Evolutionary conservation across 139 green algal genomes (phyloP).

Genomic region (Chlamydomonas urium): DNA sequence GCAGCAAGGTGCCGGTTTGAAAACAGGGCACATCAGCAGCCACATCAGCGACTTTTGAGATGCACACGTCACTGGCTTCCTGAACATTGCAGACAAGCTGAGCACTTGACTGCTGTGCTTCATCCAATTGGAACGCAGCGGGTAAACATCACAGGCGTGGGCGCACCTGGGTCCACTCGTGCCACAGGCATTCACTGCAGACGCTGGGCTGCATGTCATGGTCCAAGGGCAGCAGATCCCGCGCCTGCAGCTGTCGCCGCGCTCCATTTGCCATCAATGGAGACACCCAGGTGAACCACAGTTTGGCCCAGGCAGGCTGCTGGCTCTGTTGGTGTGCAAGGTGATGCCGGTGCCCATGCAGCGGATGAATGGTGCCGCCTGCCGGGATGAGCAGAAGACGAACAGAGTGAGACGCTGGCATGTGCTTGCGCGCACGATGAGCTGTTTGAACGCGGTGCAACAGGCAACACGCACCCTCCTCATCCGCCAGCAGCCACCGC

Average conservation of each 20-base stretch:
- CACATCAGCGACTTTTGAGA: not conserved
- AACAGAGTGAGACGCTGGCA: too few species aligned
- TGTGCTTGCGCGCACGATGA: too few species aligned
- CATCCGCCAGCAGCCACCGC: too few species aligned
- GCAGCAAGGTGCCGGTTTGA: not conserved
- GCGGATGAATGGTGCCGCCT: too few species aligned
- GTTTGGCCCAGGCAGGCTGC: too few species aligned
- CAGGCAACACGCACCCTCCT: too few species aligned
- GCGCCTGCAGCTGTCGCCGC: constrained; percentile 38
- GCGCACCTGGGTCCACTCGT: constrained; percentile 43
- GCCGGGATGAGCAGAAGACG: too few species aligned
- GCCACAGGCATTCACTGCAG: constrained; percentile 45
- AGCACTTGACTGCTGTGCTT: not conserved
- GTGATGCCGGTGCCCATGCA: too few species aligned
- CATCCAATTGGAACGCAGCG: not conserved
- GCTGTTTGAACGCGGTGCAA: too few species aligned
- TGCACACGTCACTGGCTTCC: not conserved
- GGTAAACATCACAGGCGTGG: not conserved
- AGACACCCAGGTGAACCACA: constrained; percentile 39
- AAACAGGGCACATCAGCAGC: not conserved
- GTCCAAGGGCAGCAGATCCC: constrained; percentile 49
- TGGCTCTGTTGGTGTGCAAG: too few species aligned
- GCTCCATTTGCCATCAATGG: constrained; percentile 38
- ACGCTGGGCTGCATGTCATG: constrained; percentile 20
- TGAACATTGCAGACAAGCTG: not conserved